Evolutionary conservation across 495 filamentous ascomycete species (phyloP).

Genomic region (Pseudotulostoma volvatum): DNA sequence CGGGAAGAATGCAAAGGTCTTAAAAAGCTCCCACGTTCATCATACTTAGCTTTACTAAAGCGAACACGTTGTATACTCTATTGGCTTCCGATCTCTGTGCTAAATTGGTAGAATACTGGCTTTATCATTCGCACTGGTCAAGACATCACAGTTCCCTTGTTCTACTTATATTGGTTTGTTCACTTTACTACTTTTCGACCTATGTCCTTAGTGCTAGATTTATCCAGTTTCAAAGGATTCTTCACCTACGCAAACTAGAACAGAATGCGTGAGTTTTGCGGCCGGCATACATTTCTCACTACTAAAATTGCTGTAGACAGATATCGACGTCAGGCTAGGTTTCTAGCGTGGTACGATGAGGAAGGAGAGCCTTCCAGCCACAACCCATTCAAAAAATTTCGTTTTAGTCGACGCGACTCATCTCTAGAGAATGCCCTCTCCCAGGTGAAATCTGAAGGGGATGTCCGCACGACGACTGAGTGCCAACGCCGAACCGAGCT

Average conservation of each 20-base stretch:
- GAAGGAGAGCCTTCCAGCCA: conserved; percentile 23
- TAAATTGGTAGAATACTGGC: no score
- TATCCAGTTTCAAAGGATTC: not conserved
- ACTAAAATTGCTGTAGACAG: conserved; percentile 20
- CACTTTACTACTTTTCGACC: not conserved
- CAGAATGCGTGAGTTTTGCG: not conserved
- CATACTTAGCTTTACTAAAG: no score
- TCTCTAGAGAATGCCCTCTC: conserved; percentile 13
- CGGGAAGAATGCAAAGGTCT: no score
- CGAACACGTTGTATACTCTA: no score
- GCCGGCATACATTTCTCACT: no score
- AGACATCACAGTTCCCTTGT: not conserved
- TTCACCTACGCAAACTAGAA: not conserved
- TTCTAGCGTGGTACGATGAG: conserved; percentile 31
- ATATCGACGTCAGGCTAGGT: conserved; percentile 26
- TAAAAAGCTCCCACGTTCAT: no score
- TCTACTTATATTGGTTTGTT: not conserved
- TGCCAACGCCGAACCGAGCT: conserved; percentile 14
- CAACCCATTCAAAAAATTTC: conserved; percentile 36
- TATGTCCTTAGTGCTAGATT: not conserved
- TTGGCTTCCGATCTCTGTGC: no score
- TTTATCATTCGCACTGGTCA: no score
- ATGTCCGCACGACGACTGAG: conserved; percentile 15
- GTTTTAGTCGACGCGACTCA: conserved; percentile 10
- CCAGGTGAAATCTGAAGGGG: conserved; percentile 11